A percentile compares a stretch with the other conserved stretches of the same genome.
Evolutionary conservation across 1,284 basidiomycete species (phyloP).

Genomic region (Boletus smithii): DNA sequence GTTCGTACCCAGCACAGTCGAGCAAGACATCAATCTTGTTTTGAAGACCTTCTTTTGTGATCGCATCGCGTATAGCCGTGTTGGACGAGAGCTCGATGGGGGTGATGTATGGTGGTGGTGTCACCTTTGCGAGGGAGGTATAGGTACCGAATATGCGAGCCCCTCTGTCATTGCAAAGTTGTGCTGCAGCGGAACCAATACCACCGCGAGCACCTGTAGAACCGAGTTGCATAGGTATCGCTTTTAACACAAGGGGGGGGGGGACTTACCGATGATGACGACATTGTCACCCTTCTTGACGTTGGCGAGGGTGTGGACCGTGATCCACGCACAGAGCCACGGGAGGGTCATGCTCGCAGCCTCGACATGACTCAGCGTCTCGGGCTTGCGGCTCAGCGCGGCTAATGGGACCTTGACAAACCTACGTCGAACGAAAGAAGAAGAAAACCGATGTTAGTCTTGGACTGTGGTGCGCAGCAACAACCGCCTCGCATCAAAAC

Average conservation of each 20-base stretch:
- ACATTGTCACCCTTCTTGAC: slow-evolving; percentile 36
- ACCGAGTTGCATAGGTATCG: neutral
- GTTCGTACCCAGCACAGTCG: slow-evolving; percentile 35
- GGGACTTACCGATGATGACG: slow-evolving; percentile 26
- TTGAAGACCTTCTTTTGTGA: slow-evolving; percentile 26
- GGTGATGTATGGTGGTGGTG: slow-evolving; percentile 27
- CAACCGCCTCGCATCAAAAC: neutral
- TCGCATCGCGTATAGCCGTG: slow-evolving; percentile 30
- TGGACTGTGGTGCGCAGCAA: too few relatives aligned
- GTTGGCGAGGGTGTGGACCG: slow-evolving; percentile 33
- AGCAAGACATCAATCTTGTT: slow-evolving; percentile 35
- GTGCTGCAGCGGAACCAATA: slow-evolving; percentile 35
- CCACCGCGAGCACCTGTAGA: slow-evolving; percentile 35
- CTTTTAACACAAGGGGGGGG: neutral
- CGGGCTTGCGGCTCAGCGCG: slow-evolving; percentile 32
- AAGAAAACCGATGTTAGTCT: too few relatives aligned
- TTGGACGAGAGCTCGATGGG: slow-evolving; percentile 33
- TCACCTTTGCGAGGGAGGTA: slow-evolving; percentile 27
- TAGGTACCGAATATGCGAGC: slow-evolving; percentile 36
- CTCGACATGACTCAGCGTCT: slow-evolving; percentile 21
- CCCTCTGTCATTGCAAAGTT: slow-evolving; percentile 32
- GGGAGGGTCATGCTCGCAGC: slow-evolving; percentile 36
- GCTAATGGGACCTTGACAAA: slow-evolving; percentile 31
- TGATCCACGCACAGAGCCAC: slow-evolving; percentile 39
- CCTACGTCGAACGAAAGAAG: slow-evolving; percentile 8